These are phyloP conservation scores for Candida corydali DNA, from an alignment of 805 yeast species.

Conservation along the genomic window DNA sequence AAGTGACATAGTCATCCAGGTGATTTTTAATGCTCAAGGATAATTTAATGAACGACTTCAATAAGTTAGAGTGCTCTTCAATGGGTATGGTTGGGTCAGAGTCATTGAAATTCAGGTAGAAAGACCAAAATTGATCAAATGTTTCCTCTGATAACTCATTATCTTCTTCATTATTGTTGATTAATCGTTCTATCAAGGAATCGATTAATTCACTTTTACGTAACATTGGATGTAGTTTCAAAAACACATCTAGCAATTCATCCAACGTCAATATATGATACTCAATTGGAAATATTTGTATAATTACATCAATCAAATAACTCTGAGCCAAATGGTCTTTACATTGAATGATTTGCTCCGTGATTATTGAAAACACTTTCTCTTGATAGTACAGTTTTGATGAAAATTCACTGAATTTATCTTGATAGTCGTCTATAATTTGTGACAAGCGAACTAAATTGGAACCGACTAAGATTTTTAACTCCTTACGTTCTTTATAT, in stretches of 20 bases:
- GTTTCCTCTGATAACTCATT: slow-evolving; percentile 20
- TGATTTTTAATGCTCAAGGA: slow-evolving; percentile 65
- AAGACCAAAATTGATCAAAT: slow-evolving; percentile 64
- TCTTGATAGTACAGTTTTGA: slow-evolving; percentile 33
- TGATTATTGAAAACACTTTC: slow-evolving; percentile 68
- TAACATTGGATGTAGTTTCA: slow-evolving; percentile 67
- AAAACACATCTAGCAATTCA: slow-evolving; percentile 58
- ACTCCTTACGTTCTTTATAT: slow-evolving; percentile 75
- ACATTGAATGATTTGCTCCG: slow-evolving; percentile 91
- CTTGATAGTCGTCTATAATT: slow-evolving; percentile 62
- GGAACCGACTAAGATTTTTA: slow-evolving; percentile 89
- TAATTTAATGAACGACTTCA: slow-evolving; percentile 63
- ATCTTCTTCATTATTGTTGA: slow-evolving; percentile 25
- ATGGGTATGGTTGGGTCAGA: slow-evolving; percentile 61
- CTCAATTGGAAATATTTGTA: slow-evolving; percentile 92
- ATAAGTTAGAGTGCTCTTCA: slow-evolving; percentile 60
- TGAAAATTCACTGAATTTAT: slow-evolving; percentile 18
- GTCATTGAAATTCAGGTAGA: slow-evolving; percentile 52
- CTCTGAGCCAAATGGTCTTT: slow-evolving; percentile 90
- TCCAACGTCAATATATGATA: slow-evolving; percentile 78
- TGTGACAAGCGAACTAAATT: slow-evolving; percentile 87
- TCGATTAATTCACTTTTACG: slow-evolving; percentile 60
- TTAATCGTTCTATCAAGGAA: slow-evolving; percentile 68
- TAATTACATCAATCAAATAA: slow-evolving; percentile 83
- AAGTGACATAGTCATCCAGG: slow-evolving; percentile 59